Base-by-base conservation (phyloP, 129 eudicot genomes). In the Flaveria brownii region DNA sequence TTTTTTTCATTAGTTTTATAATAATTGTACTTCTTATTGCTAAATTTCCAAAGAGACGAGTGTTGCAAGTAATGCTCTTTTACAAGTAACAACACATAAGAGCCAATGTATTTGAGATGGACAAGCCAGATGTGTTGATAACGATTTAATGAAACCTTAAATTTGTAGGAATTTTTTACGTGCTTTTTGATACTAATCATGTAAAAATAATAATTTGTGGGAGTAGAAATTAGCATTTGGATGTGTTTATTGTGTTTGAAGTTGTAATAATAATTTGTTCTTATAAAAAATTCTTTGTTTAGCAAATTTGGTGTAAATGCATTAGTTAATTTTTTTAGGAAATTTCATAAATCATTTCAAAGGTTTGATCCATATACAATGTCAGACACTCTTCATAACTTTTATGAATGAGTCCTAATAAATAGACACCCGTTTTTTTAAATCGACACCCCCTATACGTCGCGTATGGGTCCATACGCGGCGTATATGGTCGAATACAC, bases 41-140 rank as follows among this genome's bases (percentile, higher is more conserved):
- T 87, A 93, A 97, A 93, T 93, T 68, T 75, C 87, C 39, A 97
- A 97, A 78, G 98, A 93, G 57, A 54, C 75, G 18, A 87, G 82
- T 87, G 91, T 76, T 54, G 88, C 96, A 51, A 83, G 86, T 65
- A 78, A 20, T 67, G 98, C 96, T 17, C 90, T 93, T 45, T 59
- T 91, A 75, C 88, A 91, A 85, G 88, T 93, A 74, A 55, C 82
- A 36, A 83, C 84, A 73, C 91, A 97, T 4, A 80, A 85, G 93
- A 77, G 87, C 91, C 57, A 93, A 93, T 78, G 65, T 77, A 15
- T 85, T 93, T 75, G 96, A 93, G 79, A 82, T 83, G 88, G 98
- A 88, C 71, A 88, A 64, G 68, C 62, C 85, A 1, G 83, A 87
- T 78, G 74, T 78, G 54, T 74, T 87, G 39, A 15, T 25, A 25